Evolutionary conservation across 2,329 filamentous ascomycete genomes (phyloP), one percentile per base, ranked within the genome.

Genomic region (Hypoxylon sp.): DNA sequence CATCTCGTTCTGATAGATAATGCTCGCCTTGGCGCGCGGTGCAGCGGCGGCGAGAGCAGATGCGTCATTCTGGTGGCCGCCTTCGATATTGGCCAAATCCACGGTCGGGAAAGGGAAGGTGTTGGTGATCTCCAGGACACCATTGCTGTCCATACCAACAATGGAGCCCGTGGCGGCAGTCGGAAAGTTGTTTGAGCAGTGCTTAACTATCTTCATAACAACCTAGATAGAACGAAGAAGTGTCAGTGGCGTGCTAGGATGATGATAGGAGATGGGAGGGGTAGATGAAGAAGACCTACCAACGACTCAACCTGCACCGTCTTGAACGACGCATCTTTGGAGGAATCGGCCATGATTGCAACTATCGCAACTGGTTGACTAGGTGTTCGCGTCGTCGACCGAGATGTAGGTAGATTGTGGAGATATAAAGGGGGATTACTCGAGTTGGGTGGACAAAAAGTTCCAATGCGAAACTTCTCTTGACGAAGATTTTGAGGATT

Each of bases 201-300:
- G 92, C 78, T 95, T 97, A 75, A 95, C 92, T 72, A 97, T 92
- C 81, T 97, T 96, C 89, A 97, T 93, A 65, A 96, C 90, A 68
- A 95, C 90, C 90, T 94, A 64, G 43, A 25, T 37, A 29, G 32
- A 11, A 21, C 27, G 26, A 12, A 26, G 3, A 11, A 5, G 63
- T 62, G 53, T 64, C 60, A 55, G 62, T 63, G 54, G 62, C 61
- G 60, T 52, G 64, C 37, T 29, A 21, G 55, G 52, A 59, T 51
- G 53, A 67, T 68, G 71, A 71, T 71, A 71, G n/a, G n/a, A n/a
- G n/a, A n/a, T 70, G 69, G 7, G 15, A 66, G 67, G 55, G 53
- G 55, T 59, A 13, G 51, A 61, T 6, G 9, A 25, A 6, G 5
- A 9, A 6, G 5, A 75, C 86, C 72, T 82, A 96, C 93, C 80